phyloP scores from a whole-genome alignment of 768 basidiomycete species.

The Lactifluus echinatus region DNA sequence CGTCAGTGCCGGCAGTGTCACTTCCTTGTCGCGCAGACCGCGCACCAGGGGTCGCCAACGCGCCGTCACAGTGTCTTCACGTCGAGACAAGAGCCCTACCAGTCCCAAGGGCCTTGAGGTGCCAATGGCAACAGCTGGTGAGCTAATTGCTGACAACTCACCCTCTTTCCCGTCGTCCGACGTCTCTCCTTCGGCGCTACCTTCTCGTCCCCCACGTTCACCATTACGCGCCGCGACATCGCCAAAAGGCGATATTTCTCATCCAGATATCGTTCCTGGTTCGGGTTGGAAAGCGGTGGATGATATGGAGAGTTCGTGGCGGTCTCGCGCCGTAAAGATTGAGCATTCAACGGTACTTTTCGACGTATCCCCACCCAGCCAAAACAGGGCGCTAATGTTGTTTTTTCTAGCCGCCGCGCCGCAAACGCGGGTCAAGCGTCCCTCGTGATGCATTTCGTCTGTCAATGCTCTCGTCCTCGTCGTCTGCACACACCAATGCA shows the following conservation, averaged over 20 bases:
- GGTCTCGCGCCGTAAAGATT: conserved; percentile 13
- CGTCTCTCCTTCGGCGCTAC: conserved; percentile 1
- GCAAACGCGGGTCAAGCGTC: conserved; percentile 21
- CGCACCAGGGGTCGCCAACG: conserved; percentile 25
- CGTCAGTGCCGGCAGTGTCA: conserved; percentile 21
- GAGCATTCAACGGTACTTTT: conserved; percentile 16
- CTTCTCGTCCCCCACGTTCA: conserved; percentile 19
- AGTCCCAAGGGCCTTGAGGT: conserved; percentile 16
- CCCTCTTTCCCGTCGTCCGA: conserved; percentile 12
- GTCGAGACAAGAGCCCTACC: conserved; percentile 24
- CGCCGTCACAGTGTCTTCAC: conserved; percentile 22
- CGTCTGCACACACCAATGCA: conserved; percentile 17
- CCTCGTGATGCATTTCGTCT: conserved; percentile 21
- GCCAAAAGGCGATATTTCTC: conserved; percentile 2
- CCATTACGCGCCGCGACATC: conserved; percentile 17
- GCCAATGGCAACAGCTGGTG: conserved; percentile 10
- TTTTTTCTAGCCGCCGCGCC: conserved; percentile 3
- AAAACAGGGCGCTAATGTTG: not conserved
- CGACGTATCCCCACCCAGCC: not conserved
- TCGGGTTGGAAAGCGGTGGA: conserved; percentile 13
- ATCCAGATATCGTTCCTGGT: conserved; percentile 8
- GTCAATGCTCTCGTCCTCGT: conserved; percentile 17
- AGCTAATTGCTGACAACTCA: conserved; percentile 18
- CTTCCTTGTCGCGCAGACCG: conserved; percentile 27
- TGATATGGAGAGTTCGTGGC: conserved; percentile 17